Percentiles rank a stretch among this genome's conserved stretches.
phyloP scores from a whole-genome alignment of 2,329 filamentous ascomycete species.

The Talaromyces sp. region DNA sequence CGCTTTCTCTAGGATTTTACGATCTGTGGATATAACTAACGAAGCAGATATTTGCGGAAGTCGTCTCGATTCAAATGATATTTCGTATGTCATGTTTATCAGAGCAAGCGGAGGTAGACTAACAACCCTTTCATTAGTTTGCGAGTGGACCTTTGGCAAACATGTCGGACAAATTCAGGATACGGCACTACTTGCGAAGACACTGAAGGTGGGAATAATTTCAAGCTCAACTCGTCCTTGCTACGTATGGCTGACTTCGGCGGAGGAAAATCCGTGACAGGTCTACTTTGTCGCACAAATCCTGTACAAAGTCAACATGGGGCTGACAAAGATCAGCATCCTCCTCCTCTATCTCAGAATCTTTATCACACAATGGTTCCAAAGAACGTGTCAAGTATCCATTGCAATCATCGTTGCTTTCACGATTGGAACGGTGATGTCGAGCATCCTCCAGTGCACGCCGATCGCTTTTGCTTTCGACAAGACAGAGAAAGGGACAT shows the following conservation, averaged over 20 bases:
- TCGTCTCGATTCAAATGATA: slow-evolving; percentile 25
- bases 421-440: slow-evolving; percentile 34
- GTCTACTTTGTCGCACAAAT: slow-evolving; percentile 38
- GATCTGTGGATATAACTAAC: neutral
- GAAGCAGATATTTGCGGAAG: slow-evolving; percentile 22
- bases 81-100: slow-evolving; percentile 13
- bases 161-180: slow-evolving; percentile 19
- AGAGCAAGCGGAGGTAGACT: neutral
- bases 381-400: slow-evolving; percentile 37
- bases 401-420: slow-evolving; percentile 37
- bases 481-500: slow-evolving; percentile 23
- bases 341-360: slow-evolving; percentile 49
- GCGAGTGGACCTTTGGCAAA: slow-evolving; percentile 24
- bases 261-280: slow-evolving; percentile 18
- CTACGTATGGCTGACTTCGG: neutral
- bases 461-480: slow-evolving; percentile 30
- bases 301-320: slow-evolving; percentile 35
- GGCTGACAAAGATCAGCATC: slow-evolving; percentile 47
- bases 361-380: slow-evolving; percentile 36
- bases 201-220: slow-evolving; percentile 21
- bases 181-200: slow-evolving; percentile 15
- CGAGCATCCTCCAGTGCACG: slow-evolving; percentile 33
- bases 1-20: neutral
- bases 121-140: slow-evolving; percentile 14
- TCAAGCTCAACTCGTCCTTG: slow-evolving; percentile 30